phyloP scores from a whole-genome alignment of 345 rosid species.

The Moricandia moricandioides region DNA sequence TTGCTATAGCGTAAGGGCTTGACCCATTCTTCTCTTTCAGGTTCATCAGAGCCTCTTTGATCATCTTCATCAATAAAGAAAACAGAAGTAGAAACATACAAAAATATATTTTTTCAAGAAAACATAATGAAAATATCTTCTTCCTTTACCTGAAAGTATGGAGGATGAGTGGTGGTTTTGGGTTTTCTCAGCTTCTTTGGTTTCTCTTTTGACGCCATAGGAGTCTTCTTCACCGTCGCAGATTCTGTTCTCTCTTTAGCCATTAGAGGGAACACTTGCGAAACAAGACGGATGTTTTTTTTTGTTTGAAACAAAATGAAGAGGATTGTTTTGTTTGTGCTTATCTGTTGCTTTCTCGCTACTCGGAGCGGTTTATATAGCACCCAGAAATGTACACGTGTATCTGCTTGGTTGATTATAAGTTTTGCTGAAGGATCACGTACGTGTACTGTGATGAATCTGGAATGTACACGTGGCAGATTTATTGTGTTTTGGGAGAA shows the following conservation, averaged over 20 bases:
- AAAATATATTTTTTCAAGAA: neutral
- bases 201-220: conserved; percentile 40
- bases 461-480: conserved; percentile 47
- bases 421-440: conserved; percentile 37
- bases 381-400: conserved; percentile 9
- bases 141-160: conserved; percentile 64
- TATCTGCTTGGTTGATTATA: neutral
- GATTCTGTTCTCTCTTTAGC: conserved; percentile 39
- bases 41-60: conserved; percentile 62
- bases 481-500: conserved; percentile 1
- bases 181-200: conserved; percentile 46
- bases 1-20: conserved; percentile 79
- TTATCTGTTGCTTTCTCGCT: neutral
- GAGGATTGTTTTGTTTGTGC: neutral
- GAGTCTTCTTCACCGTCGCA: conserved; percentile 32
- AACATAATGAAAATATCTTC: neutral
- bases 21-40: conserved; percentile 73
- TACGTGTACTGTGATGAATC: conserved; percentile 40
- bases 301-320: neutral
- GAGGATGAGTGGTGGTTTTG: conserved; percentile 66
- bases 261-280: conserved; percentile 20
- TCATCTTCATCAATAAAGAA: conserved; percentile 53
- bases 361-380: conserved; percentile 37
- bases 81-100: neutral
- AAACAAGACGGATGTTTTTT: neutral